phyloP scores from a whole-genome alignment of 2,329 filamentous ascomycete genomes.

The Colletotrichum graminicola region DNA sequence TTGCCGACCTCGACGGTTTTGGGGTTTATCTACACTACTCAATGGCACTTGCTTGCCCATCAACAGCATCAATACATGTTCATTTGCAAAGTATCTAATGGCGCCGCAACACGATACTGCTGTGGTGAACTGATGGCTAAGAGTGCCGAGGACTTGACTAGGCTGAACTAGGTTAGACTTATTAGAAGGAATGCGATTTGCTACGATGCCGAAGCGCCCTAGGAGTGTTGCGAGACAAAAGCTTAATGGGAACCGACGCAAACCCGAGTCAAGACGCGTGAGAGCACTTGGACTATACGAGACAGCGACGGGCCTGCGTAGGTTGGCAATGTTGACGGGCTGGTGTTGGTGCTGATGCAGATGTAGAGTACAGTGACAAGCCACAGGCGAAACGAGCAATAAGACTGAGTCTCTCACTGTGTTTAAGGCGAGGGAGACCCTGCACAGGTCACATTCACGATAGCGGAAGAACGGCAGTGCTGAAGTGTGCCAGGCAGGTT shows the following conservation, averaged over 20 bases:
- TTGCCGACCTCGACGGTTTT: background rate
- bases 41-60: background rate
- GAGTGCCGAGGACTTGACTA: background rate
- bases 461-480: constrained; percentile 3
- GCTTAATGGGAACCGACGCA: constrained; percentile 1
- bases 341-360: background rate
- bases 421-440: background rate
- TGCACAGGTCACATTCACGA: background rate
- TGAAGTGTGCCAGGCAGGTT: background rate
- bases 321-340: background rate
- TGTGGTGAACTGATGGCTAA: background rate
- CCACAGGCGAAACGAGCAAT: background rate
- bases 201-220: constrained; percentile 1
- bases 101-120: background rate
- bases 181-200: background rate
- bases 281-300: constrained; percentile 3
- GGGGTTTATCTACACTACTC: background rate
- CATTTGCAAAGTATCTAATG: background rate
- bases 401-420: background rate
- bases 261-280: constrained; percentile 11
- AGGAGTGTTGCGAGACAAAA: constrained; percentile 17
- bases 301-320: background rate
- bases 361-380: constrained; percentile 1
- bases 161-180: background rate
- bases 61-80: background rate